These are phyloP conservation scores for Lachancea cidri DNA, from an alignment of 805 yeast species.

Conservation along the genomic window DNA sequence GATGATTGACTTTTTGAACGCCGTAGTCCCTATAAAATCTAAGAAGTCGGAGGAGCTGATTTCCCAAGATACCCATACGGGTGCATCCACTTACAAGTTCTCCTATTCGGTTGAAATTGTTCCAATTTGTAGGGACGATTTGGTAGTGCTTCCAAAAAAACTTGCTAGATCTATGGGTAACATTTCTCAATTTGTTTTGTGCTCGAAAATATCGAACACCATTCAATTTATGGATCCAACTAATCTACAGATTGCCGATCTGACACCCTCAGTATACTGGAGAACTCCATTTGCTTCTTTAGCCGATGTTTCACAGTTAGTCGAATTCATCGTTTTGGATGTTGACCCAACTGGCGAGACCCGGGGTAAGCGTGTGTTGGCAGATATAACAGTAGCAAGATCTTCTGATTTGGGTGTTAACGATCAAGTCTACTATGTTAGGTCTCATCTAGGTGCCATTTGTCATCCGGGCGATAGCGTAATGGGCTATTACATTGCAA, in stretches of 20 bases:
- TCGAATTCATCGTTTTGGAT: slow-evolving; percentile 86
- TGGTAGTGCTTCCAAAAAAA: slow-evolving; percentile 85
- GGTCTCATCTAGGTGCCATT: slow-evolving; percentile 91
- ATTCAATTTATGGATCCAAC: slow-evolving; percentile 83
- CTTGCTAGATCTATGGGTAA: slow-evolving; percentile 80
- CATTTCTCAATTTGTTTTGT: slow-evolving; percentile 73
- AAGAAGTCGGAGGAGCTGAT: slow-evolving; percentile 89
- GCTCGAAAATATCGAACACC: slow-evolving; percentile 77
- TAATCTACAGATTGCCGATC: slow-evolving; percentile 72
- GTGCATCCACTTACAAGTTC: slow-evolving; percentile 82
- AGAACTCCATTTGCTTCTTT: slow-evolving; percentile 74
- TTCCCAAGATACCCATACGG: slow-evolving; percentile 87
- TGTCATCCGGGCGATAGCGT: slow-evolving; percentile 96
- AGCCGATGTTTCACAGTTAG: slow-evolving; percentile 67
- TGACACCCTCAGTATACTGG: slow-evolving; percentile 72
- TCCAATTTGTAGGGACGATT: slow-evolving; percentile 95
- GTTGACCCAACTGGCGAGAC: slow-evolving; percentile 86
- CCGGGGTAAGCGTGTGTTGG: slow-evolving; percentile 72
- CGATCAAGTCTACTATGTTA: slow-evolving; percentile 74
- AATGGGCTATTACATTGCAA: slow-evolving; percentile 81
- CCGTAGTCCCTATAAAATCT: slow-evolving; percentile 79
- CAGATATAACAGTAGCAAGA: slow-evolving; percentile 89
- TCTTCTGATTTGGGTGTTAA: slow-evolving; percentile 83
- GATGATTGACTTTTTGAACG: slow-evolving; percentile 82
- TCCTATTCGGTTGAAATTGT: slow-evolving; percentile 90